phyloP scores from a whole-genome alignment of 192 early-diverging fungal genomes.

The Coemansia sp. region DNA sequence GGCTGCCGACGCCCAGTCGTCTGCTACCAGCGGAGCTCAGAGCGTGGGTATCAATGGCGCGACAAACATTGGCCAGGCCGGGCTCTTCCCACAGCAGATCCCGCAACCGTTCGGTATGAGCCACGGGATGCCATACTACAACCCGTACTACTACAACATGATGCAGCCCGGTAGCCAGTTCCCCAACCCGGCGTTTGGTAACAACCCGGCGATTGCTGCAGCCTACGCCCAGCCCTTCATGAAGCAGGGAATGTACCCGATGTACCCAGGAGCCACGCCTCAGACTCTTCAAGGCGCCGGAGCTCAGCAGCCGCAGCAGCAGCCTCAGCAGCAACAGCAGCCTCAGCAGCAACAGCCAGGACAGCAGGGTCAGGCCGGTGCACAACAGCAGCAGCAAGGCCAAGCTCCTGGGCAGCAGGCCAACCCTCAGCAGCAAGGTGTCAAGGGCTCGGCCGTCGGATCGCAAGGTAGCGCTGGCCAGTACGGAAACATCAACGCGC shows the following conservation, averaged over 20 bases:
- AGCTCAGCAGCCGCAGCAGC: conserved; percentile 42
- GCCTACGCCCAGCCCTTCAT: conserved; percentile 88
- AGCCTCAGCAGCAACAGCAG: conserved; percentile 29
- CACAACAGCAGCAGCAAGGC: conserved; percentile 20
- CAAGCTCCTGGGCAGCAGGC: conserved; percentile 26
- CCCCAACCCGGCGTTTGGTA: conserved; percentile 70
- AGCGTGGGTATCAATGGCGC: conserved; percentile 57
- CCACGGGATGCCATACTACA: conserved; percentile 75
- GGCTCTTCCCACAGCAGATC: conserved; percentile 52
- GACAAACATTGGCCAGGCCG: conserved; percentile 48
- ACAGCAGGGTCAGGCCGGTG: conserved; percentile 31
- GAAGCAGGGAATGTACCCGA: conserved; percentile 88
- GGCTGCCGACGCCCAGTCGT: conserved; percentile 44
- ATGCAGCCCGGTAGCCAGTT: conserved; percentile 77
- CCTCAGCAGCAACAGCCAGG: conserved; percentile 38
- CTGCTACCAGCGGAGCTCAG: conserved; percentile 59
- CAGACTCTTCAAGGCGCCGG: conserved; percentile 32
- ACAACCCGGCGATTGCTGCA: conserved; percentile 60
- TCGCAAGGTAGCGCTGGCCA: conserved; percentile 27
- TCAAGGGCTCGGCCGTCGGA: conserved; percentile 27
- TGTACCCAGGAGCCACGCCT: conserved; percentile 58
- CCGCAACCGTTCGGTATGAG: conserved; percentile 57
- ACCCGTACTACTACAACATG: conserved; percentile 71
- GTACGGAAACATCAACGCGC: conserved; percentile 47
- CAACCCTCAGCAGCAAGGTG: conserved; percentile 29